These are phyloP conservation scores for Pharus latifolius DNA, from an alignment of 176 grass and related monocot genomes.

Conservation along the genomic window DNA sequence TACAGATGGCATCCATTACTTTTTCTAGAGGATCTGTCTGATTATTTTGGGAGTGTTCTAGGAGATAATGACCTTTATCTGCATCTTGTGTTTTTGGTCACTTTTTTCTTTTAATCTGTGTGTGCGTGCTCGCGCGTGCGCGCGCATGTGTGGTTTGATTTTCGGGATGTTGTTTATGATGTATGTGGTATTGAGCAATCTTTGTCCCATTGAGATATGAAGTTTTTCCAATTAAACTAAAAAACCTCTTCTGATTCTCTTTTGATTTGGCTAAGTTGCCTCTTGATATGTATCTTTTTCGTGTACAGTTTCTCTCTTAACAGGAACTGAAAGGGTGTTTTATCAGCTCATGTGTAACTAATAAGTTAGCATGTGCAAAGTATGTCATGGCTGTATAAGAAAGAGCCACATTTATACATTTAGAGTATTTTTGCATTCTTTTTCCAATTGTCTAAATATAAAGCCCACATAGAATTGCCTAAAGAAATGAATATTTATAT, in stretches of 20 bases:
- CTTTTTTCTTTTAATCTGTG: too few relatives aligned
- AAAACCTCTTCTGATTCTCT: neutral
- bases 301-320: neutral
- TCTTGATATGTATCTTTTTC: neutral
- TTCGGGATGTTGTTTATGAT: too few relatives aligned
- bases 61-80: too few relatives aligned
- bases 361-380: neutral
- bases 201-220: neutral
- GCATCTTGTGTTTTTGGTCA: too few relatives aligned
- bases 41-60: too few relatives aligned
- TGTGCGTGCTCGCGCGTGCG: too few relatives aligned
- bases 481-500: neutral
- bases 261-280: too few relatives aligned
- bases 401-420: slow-evolving; percentile 6
- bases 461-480: neutral
- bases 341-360: neutral
- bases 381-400: neutral
- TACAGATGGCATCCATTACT: neutral
- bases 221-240: neutral
- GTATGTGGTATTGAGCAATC: too few relatives aligned
- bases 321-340: neutral
- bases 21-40: too few relatives aligned
- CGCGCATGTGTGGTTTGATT: too few relatives aligned
- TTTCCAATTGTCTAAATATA: neutral
- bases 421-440: too few relatives aligned